These are phyloP conservation scores for Piedraia hortae DNA, from an alignment of 2,329 filamentous ascomycete genomes.

Conservation along the genomic window DNA sequence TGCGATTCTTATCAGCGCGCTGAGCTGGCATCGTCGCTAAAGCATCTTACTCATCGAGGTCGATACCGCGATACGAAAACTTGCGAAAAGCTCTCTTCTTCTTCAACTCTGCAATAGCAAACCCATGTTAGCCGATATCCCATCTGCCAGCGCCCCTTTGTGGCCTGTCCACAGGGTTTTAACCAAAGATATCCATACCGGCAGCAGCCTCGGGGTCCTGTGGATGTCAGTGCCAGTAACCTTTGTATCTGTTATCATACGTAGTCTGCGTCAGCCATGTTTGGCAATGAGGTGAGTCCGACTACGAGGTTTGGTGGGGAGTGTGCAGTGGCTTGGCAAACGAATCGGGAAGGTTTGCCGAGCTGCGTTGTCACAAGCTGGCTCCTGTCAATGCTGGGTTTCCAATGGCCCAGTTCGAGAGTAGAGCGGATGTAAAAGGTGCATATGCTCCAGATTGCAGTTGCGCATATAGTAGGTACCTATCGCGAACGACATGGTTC, in stretches of 20 bases:
- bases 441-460: no score
- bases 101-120: slow-evolving; percentile 98
- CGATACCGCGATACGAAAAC: slow-evolving; percentile 98
- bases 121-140: no score
- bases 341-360: no score
- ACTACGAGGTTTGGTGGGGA: slow-evolving; percentile 1
- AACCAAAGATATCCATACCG: no score
- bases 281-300: slow-evolving; percentile 1
- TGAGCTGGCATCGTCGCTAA: no score
- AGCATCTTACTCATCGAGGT: slow-evolving; percentile 99
- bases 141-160: slow-evolving; percentile 16
- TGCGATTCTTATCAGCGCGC: slow-evolving; percentile 15
- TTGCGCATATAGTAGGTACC: no score
- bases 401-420: no score
- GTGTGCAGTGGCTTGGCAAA: slow-evolving; percentile 1
- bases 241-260: slow-evolving; percentile 4
- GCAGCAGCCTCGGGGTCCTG: no score
- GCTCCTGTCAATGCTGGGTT: no score
- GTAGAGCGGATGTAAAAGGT: no score
- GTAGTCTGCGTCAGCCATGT: slow-evolving; percentile 1
- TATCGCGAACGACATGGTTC: no score
- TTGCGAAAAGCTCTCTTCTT: slow-evolving; percentile 99
- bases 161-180: slow-evolving; percentile 17
- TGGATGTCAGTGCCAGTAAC: slow-evolving; percentile 9
- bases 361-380: no score